phyloP scores from a whole-genome alignment of 75 land plant species.

The Ceratopteris richardii region DNA sequence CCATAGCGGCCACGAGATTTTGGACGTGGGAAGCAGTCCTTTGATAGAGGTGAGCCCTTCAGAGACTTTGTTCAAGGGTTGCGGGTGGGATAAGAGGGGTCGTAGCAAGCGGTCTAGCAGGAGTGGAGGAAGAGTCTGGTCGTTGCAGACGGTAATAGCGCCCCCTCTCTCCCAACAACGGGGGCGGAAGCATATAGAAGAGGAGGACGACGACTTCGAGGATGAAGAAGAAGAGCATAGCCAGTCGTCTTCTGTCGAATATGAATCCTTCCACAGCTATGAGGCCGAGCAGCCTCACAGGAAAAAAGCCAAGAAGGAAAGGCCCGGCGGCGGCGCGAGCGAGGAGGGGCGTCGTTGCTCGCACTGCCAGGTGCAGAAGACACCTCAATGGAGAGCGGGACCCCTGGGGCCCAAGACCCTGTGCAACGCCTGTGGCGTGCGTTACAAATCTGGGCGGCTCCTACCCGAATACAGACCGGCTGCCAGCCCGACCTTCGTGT shows the following conservation, averaged over 20 bases:
- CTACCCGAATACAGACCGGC: constrained; percentile 93
- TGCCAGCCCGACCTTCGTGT: constrained; percentile 65
- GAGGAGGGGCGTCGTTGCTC: constrained; percentile 39
- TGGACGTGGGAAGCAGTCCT: constrained; percentile 9
- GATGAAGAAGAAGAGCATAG: neutral
- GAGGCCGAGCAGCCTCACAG: too few relatives aligned
- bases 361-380: constrained; percentile 73
- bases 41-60: constrained; percentile 6
- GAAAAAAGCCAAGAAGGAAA: neutral
- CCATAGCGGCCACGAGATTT: constrained; percentile 6
- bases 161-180: neutral
- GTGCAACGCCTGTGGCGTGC: constrained; percentile 92
- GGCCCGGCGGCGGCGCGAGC: neutral
- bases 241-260: neutral
- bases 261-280: neutral
- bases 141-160: neutral
- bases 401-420: constrained; percentile 80
- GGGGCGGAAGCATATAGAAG: too few relatives aligned
- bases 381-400: constrained; percentile 93
- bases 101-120: neutral
- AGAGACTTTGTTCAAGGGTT: constrained; percentile 17
- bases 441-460: constrained; percentile 83
- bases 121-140: neutral
- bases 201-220: neutral
- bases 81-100: constrained; percentile 7